Evolutionary conservation across 2,329 filamentous ascomycete species (phyloP), one percentile per base, ranked within the genome.

Genomic region (Cercospora janseana): DNA sequence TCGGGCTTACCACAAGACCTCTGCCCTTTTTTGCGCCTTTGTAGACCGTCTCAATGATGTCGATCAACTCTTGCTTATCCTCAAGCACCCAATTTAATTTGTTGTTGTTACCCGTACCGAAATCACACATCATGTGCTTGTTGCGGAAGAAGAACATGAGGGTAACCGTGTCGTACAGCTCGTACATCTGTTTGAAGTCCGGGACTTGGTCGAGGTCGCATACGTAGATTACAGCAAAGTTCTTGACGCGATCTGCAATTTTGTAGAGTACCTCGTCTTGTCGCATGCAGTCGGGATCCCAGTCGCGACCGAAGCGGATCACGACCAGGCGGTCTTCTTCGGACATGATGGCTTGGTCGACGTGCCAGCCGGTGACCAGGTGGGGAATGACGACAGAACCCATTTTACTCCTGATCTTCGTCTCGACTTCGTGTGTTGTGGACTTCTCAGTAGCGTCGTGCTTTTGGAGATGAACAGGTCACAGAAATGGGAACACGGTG

Each of bases 111-210:
- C 93, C 93, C 1, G 93, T 98, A 38, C 92, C 92, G 62, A 96
- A 90, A 80, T 97, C 92, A 70, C 87, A 89, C 87, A 94, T 95
- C 83, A 97, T 97, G 73, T 96, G 90, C 70, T 98, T 98, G 70
- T 98, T 98, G 55, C 92, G 83, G 77, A 91, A 95, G 79, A 95
- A 95, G 77, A 88, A 95, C 87, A 96, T 96, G 71, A 97, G 84
- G 3, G 93, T 95, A 74, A 91, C 88, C 0, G 90, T 84, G 67
- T 98, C 88, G 75, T 93, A 72, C 37, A 70, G 63, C 63, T 77
- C 83, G 77, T 96, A 96, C 92, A 97, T 97, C 65, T 87, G 82
- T 69, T 93, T 96, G 76, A 95, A 96, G 70, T 95, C 89, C 49
- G 88, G 87, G 4, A 95, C 87, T 69, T 90, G 80, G 66, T 95